Conservation (phyloP, 2,329 filamentous ascomycete species). For the Aphanoascus verrucosus region DNA sequence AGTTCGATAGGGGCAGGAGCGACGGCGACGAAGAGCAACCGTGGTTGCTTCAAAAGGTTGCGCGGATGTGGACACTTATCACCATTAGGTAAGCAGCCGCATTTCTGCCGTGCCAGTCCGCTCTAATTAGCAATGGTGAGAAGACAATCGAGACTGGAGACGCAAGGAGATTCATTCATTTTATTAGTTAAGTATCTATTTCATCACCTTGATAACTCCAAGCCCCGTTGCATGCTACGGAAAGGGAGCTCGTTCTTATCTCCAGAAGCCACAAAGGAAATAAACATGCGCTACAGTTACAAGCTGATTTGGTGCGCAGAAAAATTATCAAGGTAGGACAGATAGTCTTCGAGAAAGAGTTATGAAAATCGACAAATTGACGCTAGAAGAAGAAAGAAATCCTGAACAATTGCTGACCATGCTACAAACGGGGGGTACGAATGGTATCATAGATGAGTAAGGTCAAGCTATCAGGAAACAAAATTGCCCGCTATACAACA, state of each 20-base stretch:
- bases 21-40: slow-evolving; percentile 6
- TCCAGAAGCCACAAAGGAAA: not conserved
- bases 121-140: not conserved
- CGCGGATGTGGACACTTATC: slow-evolving; percentile 9
- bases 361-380: not conserved
- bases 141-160: not conserved
- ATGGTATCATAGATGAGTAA: slow-evolving; percentile 2
- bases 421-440: not conserved
- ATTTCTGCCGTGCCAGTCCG: not conserved
- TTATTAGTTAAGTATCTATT: not conserved
- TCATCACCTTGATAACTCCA: not conserved
- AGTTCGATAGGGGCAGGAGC: not conserved
- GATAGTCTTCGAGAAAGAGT: not conserved
- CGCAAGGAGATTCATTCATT: not conserved
- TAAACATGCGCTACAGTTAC: not conserved
- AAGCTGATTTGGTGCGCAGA: not conserved
- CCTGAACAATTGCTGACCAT: not conserved
- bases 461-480: not conserved
- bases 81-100: slow-evolving; percentile 5
- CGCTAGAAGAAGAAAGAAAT: not conserved
- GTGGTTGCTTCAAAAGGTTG: slow-evolving; percentile 7
- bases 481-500: not conserved
- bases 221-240: not conserved
- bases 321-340: not conserved
- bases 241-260: not conserved